Conservation (phyloP, 2,329 filamentous ascomycete genomes). For the Tolypocladium ophioglossoides region DNA sequence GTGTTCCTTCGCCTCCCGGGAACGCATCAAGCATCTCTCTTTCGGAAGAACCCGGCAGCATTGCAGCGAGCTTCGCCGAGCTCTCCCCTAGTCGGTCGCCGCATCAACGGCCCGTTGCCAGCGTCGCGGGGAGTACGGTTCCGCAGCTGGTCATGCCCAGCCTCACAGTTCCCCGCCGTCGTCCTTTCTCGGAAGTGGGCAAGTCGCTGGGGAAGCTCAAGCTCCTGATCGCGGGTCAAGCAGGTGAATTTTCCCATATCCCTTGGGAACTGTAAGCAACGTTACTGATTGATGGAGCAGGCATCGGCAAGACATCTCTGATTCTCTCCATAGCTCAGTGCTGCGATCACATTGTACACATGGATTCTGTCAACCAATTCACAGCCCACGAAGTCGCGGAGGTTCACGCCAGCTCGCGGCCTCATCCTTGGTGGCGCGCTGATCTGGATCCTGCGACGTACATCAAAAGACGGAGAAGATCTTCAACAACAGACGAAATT, state of each 20-base stretch:
- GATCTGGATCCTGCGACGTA: slow-evolving; percentile 53
- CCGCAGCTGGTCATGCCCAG: slow-evolving; percentile 97
- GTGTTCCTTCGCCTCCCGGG: slow-evolving; percentile 39
- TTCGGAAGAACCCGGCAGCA: slow-evolving; percentile 18
- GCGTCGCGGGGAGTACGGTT: slow-evolving; percentile 15
- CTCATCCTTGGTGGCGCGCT: slow-evolving; percentile 85
- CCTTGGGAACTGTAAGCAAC: neutral
- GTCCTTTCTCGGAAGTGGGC: slow-evolving; percentile 82
- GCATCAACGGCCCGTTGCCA: slow-evolving; percentile 7
- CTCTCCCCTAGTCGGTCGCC: slow-evolving; percentile 9
- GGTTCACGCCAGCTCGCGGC: slow-evolving; percentile 68
- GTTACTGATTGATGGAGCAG: slow-evolving; percentile 28
- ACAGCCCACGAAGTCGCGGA: slow-evolving; percentile 40
- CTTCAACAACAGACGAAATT: slow-evolving; percentile 54
- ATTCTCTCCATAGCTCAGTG: slow-evolving; percentile 79
- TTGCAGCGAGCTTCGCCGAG: slow-evolving; percentile 10
- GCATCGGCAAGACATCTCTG: slow-evolving; percentile 79
- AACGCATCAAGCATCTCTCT: slow-evolving; percentile 37
- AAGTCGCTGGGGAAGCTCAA: slow-evolving; percentile 79
- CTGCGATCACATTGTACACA: slow-evolving; percentile 88
- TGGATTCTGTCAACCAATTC: slow-evolving; percentile 52
- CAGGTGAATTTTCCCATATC: slow-evolving; percentile 38
- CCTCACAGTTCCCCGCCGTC: slow-evolving; percentile 76
- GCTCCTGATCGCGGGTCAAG: slow-evolving; percentile 72
- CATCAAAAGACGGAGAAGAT: slow-evolving; percentile 52